phyloP scores from a whole-genome alignment of 257 asterid species.

The Buddleja alternifolia region DNA sequence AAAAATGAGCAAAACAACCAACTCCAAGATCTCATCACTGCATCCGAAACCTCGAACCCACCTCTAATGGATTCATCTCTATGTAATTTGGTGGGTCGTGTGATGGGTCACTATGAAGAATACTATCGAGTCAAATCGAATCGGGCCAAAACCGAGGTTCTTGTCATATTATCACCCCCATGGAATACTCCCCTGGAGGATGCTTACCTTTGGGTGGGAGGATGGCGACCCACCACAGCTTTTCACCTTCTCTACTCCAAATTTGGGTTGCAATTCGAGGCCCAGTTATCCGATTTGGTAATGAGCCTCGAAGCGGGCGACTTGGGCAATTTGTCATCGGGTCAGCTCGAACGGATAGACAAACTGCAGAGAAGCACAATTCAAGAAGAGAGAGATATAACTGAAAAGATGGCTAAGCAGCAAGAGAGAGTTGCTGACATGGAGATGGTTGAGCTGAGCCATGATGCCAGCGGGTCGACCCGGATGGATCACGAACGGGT shows the following conservation, averaged over 20 bases:
- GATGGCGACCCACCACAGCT: slow-evolving; percentile 65
- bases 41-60: background rate
- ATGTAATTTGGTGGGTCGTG: slow-evolving; percentile 19
- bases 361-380: slow-evolving; percentile 38
- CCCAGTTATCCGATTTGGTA: slow-evolving; percentile 22
- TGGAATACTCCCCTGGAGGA: slow-evolving; percentile 49
- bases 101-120: slow-evolving; percentile 38
- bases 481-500: slow-evolving; percentile 2
- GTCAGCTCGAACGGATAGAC: slow-evolving; percentile 36
- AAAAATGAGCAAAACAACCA: slow-evolving; percentile 8
- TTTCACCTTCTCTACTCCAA: slow-evolving; percentile 55
- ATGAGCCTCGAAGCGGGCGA: slow-evolving; percentile 12
- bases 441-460: slow-evolving; percentile 53
- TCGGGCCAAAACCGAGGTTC: slow-evolving; percentile 31
- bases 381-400: slow-evolving; percentile 40
- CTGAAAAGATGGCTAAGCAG: slow-evolving; percentile 42
- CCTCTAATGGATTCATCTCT: slow-evolving; percentile 8
- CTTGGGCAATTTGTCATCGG: slow-evolving; percentile 30
- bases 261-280: slow-evolving; percentile 46
- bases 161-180: slow-evolving; percentile 40
- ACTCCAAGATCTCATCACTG: slow-evolving; percentile 21
- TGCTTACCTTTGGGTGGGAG: slow-evolving; percentile 57
- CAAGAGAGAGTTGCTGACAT: slow-evolving; percentile 43
- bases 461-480: slow-evolving; percentile 32
- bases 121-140: slow-evolving; percentile 40